phyloP scores from a whole-genome alignment of 495 filamentous ascomycete genomes.

The Polyplosphaeria fusca region DNA sequence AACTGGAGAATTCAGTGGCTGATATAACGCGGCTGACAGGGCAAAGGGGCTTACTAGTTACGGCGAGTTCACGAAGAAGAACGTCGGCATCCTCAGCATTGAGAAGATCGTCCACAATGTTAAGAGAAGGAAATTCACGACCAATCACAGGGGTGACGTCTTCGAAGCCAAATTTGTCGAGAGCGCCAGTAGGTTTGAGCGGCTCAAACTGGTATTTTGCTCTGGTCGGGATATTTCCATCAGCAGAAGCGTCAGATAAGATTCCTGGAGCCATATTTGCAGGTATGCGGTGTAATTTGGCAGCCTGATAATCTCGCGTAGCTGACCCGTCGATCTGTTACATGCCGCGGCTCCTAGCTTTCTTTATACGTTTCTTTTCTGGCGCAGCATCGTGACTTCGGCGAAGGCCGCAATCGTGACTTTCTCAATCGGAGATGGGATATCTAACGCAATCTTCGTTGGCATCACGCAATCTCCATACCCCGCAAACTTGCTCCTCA shows the following conservation, averaged over 20 bases:
- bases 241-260: background rate
- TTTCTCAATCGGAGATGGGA: background rate
- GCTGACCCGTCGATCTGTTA: background rate
- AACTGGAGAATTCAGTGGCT: background rate
- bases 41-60: constrained; percentile 7
- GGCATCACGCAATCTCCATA: background rate
- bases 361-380: background rate
- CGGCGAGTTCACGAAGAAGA: constrained; percentile 11
- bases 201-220: background rate
- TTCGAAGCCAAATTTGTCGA: constrained; percentile 27
- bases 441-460: background rate
- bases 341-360: background rate
- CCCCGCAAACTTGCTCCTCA: no score
- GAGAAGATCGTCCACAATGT: constrained; percentile 17
- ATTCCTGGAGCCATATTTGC: constrained; percentile 1
- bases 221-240: background rate
- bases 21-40: background rate
- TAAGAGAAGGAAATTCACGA: constrained; percentile 5
- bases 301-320: background rate
- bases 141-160: constrained; percentile 15
- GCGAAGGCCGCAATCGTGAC: background rate
- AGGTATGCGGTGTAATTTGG: background rate
- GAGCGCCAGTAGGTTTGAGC: background rate
- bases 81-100: constrained; percentile 15
- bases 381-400: no score